Conservation (phyloP, 306 rosid species). For the Glycine soja region DNA sequence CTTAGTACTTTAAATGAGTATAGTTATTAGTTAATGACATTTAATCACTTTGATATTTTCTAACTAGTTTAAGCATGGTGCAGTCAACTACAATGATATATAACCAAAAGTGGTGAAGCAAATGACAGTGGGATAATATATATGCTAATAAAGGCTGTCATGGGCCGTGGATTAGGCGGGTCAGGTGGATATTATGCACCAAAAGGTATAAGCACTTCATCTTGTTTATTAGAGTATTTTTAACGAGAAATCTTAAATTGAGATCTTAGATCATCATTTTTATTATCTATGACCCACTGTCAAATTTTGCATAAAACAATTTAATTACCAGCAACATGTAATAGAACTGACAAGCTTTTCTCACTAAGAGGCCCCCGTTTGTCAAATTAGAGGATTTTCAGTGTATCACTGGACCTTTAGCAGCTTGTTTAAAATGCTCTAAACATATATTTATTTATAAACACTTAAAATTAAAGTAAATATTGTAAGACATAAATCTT, state of each 20-base stretch:
- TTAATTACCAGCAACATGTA: no score
- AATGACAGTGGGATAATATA: slow-evolving; percentile 25
- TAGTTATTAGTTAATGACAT: slow-evolving; percentile 9
- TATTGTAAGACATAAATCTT: no score
- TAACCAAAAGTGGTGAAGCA: slow-evolving; percentile 24
- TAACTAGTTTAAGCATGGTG: slow-evolving; percentile 16
- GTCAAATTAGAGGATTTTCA: no score
- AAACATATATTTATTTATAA: background rate
- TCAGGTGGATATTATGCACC: slow-evolving; percentile 5
- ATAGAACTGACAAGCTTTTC: no score
- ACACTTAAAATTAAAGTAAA: no score
- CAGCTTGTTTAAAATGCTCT: no score
- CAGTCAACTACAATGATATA: background rate
- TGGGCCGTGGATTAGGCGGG: background rate
- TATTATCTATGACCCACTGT: background rate
- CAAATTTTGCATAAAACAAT: slow-evolving; percentile 29
- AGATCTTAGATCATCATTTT: no score
- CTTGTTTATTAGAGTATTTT: background rate
- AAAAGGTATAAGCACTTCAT: background rate
- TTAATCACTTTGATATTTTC: background rate
- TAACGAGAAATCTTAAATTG: no score
- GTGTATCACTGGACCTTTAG: no score
- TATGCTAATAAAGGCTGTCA: background rate
- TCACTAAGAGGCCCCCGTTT: no score
- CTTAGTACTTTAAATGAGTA: slow-evolving; percentile 1